Evolutionary conservation across 805 yeast genomes (phyloP).

Genomic region (Maudiozyma saulgeensis): DNA sequence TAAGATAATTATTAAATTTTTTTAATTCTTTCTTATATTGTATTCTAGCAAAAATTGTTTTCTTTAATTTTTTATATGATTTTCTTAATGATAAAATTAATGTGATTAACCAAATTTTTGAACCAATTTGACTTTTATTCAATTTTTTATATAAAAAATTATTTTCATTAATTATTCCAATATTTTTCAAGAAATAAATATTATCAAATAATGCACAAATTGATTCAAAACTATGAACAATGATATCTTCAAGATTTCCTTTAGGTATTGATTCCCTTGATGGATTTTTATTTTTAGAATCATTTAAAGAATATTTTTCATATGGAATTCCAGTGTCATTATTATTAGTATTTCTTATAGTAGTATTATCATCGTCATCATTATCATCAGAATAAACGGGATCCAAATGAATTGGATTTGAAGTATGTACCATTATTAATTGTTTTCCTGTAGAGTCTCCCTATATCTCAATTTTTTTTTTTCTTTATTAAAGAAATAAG

Average conservation of each 20-base stretch:
- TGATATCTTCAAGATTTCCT: conserved; percentile 11
- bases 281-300: too few species aligned
- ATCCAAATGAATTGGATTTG: too few species aligned
- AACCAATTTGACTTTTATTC: conserved; percentile 22
- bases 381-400: too few species aligned
- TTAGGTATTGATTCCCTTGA: neutral
- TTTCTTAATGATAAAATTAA: conserved; percentile 18
- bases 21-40: conserved; percentile 11
- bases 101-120: conserved; percentile 24
- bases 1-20: neutral
- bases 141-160: conserved; percentile 18
- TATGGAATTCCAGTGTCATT: neutral
- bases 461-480: too few species aligned
- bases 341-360: neutral
- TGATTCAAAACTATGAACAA: conserved; percentile 16
- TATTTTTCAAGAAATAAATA: conserved; percentile 19
- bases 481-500: too few species aligned
- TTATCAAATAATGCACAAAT: conserved; percentile 22
- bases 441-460: too few species aligned
- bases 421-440: too few species aligned
- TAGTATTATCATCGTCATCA: too few species aligned
- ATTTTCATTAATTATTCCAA: conserved; percentile 21
- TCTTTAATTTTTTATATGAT: conserved; percentile 8
- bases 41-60: conserved; percentile 6
- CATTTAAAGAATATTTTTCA: neutral